phyloP scores from a whole-genome alignment of 2,329 filamentous ascomycete genomes.

The Endothia cerciana region DNA sequence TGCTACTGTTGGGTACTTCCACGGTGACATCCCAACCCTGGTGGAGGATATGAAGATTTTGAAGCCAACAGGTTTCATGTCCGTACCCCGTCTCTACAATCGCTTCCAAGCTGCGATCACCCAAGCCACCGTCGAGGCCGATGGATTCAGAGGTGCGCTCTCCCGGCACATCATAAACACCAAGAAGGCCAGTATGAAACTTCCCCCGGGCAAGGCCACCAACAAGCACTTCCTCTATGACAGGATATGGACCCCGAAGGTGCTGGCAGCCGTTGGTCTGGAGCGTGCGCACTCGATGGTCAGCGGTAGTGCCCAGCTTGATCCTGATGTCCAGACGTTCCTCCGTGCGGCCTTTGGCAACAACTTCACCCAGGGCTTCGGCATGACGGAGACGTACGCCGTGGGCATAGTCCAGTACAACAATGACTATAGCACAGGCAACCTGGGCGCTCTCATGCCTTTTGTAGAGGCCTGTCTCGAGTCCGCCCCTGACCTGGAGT shows the following conservation, averaged over 20 bases:
- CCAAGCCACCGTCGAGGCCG: slow-evolving; percentile 74
- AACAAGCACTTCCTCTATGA: slow-evolving; percentile 81
- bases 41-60: slow-evolving; percentile 91
- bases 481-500: slow-evolving; percentile 94
- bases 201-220: slow-evolving; percentile 72
- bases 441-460: slow-evolving; percentile 75
- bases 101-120: slow-evolving; percentile 85
- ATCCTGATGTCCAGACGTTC: slow-evolving; percentile 86
- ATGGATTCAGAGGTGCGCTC: slow-evolving; percentile 79
- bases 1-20: slow-evolving; percentile 85
- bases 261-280: slow-evolving; percentile 80
- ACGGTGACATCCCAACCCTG: slow-evolving; percentile 83
- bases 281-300: slow-evolving; percentile 75
- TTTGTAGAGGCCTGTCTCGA: slow-evolving; percentile 76
- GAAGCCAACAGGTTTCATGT: slow-evolving; percentile 80
- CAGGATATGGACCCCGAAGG: slow-evolving; percentile 89
- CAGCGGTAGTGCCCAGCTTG: slow-evolving; percentile 87
- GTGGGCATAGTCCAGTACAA: slow-evolving; percentile 70
- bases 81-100: slow-evolving; percentile 90
- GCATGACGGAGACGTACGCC: slow-evolving; percentile 92
- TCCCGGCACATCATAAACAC: slow-evolving; percentile 78
- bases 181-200: slow-evolving; percentile 79
- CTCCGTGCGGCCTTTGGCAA: slow-evolving; percentile 81
- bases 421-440: slow-evolving; percentile 75
- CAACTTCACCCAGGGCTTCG: slow-evolving; percentile 85